A percentile compares a stretch with the other conserved stretches of the same genome.
phyloP scores from a whole-genome alignment of 495 filamentous ascomycete genomes.

The Penicillium dipodomyicola region DNA sequence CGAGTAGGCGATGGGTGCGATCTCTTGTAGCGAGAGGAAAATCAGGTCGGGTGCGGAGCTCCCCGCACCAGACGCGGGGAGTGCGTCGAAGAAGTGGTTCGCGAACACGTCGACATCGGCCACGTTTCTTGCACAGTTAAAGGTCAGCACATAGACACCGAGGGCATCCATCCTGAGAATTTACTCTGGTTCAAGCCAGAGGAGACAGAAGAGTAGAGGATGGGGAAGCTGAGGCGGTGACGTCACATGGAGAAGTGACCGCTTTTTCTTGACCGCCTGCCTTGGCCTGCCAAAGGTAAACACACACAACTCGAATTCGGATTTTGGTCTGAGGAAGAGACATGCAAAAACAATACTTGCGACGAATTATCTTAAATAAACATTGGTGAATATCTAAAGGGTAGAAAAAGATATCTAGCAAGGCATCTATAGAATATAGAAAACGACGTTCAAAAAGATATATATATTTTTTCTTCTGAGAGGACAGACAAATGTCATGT shows the following conservation, averaged over 20 bases:
- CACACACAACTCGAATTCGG: neutral
- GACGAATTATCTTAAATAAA: no score
- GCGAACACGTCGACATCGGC: constrained; percentile 66
- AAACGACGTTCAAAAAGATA: no score
- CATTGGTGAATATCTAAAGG: no score
- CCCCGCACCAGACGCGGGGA: constrained; percentile 48
- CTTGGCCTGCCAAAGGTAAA: constrained; percentile 4
- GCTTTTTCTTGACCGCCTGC: constrained; percentile 3
- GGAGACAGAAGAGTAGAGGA: neutral
- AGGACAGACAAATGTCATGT: no score
- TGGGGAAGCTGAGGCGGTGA: neutral
- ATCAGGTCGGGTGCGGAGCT: constrained; percentile 61
- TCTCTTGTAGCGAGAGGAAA: constrained; percentile 81
- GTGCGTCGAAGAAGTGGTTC: constrained; percentile 66
- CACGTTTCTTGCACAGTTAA: constrained; percentile 76
- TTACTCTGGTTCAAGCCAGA: neutral
- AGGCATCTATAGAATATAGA: no score
- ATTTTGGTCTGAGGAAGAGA: neutral
- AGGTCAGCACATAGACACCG: constrained; percentile 73
- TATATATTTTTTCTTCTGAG: no score
- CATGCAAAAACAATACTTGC: no score
- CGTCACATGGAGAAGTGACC: constrained; percentile 1
- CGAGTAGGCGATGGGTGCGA: constrained; percentile 76
- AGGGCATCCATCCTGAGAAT: constrained; percentile 46
- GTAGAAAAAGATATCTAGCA: no score